Base-by-base conservation (phyloP, 2,329 filamentous ascomycete genomes). In the Helicocarpus griseus region DNA sequence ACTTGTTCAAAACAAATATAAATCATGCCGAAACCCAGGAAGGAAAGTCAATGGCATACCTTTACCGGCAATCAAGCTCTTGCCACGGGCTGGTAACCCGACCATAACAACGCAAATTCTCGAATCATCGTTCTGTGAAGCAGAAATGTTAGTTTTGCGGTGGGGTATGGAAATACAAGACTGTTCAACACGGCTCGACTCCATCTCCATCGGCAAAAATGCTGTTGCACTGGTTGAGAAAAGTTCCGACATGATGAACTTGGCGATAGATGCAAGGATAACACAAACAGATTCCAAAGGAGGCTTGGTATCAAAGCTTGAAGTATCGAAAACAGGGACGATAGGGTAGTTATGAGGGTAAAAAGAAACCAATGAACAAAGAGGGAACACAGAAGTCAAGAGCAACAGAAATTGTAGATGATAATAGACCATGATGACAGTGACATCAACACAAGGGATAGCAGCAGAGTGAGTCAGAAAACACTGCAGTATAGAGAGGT, bases 81-180 rank as follows among this genome's bases (percentile, higher is more conserved):
- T 98, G 65, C 93, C 93, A 61, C 93, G 80, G 55, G 93, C 93
- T 51, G 93, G 93, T 66, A 98, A 78, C 59, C 93, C 93, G 54
- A 98, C 93, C 93, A 98, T 97, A 63, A 98, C 89, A 58, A 98
- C 90, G 70, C 91, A 97, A 74, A 98, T 94, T 69, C 87, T 88
- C 55, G 88, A 91, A 71, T 96, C 89, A 76, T 97, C 91, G 62
- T 87, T 87, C 87, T 95, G 86, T 13, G 33, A 4, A n/a, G 9
- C 6, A 51, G 19, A 21, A 17, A 7, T 38, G 47, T 54, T 53
- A 54, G 53, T 44, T 5, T 17, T 43, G 9, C 11, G 36, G 36
- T 7, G 36, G 4, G 36, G 17, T 5, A 35, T 14, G 44, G 19
- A 11, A 22, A 35, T 22, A 9, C 24, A 11, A 45, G 9, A 29